Conservation (phyloP, 306 rosid genomes). For the Fragaria nilgerrensis region DNA sequence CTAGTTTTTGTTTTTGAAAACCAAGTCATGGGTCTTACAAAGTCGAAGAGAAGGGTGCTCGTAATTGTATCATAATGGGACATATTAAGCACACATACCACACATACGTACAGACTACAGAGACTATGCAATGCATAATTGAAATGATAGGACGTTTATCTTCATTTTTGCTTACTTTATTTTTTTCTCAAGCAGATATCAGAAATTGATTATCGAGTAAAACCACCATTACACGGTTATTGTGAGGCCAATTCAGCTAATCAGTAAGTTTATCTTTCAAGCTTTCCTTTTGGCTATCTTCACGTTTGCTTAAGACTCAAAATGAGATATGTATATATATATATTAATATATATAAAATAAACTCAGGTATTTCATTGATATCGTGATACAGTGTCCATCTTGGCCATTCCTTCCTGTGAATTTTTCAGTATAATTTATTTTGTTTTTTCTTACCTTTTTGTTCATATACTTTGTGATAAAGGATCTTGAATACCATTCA, state of each 20-base stretch:
- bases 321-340: no score
- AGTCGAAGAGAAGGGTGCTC: not conserved
- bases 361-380: not conserved
- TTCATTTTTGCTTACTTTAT: slow-evolving; percentile 13
- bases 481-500: slow-evolving; percentile 3
- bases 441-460: not conserved
- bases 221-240: slow-evolving; percentile 63
- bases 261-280: slow-evolving; percentile 49
- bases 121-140: not conserved
- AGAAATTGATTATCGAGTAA: slow-evolving; percentile 84
- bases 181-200: slow-evolving; percentile 58
- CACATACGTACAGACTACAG: not conserved
- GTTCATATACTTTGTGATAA: not conserved
- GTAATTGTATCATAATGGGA: not conserved
- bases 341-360: not conserved
- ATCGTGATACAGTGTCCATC: not conserved
- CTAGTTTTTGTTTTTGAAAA: not conserved
- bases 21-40: not conserved
- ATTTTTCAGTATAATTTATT: not conserved
- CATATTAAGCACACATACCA: not conserved
- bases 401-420: not conserved
- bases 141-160: not conserved
- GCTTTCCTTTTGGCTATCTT: not conserved
- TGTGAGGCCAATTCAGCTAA: slow-evolving; percentile 54
- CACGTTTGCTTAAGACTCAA: slow-evolving; percentile 20